Base-by-base conservation (phyloP, 768 basidiomycete species). In the Hirschioporus abietinus region DNA sequence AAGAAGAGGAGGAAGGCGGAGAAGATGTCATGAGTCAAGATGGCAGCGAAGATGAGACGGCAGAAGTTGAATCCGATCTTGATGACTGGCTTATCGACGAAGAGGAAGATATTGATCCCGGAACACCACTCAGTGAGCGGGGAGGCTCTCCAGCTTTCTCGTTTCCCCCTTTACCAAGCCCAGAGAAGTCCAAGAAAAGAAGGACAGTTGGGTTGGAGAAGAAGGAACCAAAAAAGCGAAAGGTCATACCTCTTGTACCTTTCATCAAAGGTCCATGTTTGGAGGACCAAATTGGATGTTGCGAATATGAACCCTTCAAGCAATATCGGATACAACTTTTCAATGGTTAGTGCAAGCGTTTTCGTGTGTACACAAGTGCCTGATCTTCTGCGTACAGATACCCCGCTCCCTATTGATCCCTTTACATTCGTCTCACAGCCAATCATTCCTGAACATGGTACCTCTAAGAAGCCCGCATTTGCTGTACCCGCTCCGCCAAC, bases 211-310 rank as follows among this genome's bases (percentile, higher is more conserved):
- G 87, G 63, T 74, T 69, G 30, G 81, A 80, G 35, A 72, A 72
- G 7, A 84, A 83, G 61, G 74, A 71, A 63, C 81, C 76, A 66
- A 93, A 92, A 80, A 92, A 88, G 74, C 83, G 91, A 71, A 91
- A 90, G 69, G 88, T 94, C 27, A 80, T 90, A 4, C 91, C 90
- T 1, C 83, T 98, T 17, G 84, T 93, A 4, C 90, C 94, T 18
- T 93, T 89, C 70, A 80, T 83, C 23, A 93, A 89, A 74, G 95
- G 95, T 2, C 94, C 95, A 30, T 83, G 83, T 66, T 95, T 90
- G 88, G 95, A 96, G 75, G 75, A 80, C 0, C 75, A 74, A 12
- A 79, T 96, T 67, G 91, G 91, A 1, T 77, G 83, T 23, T 89
- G 89, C 72, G 81, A 84, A 58, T 86, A 88, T 67, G 87, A 89